Base-by-base conservation (phyloP, 2,329 filamentous ascomycete species). In the Pezicula neosporulosa region DNA sequence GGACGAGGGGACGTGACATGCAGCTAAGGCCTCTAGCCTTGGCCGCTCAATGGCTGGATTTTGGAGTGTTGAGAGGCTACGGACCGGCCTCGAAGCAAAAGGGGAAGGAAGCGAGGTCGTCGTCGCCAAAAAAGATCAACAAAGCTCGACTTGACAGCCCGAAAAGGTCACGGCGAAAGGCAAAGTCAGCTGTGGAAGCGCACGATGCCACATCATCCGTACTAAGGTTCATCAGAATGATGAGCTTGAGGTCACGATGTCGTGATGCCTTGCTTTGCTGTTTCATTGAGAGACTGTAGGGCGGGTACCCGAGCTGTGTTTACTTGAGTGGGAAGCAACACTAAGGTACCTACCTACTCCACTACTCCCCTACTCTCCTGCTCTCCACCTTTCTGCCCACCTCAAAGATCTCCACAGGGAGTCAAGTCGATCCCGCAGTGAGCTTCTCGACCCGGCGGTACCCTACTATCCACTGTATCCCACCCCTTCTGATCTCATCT, bases 271-370 rank as follows among this genome's bases (percentile, higher is more conserved):
- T 39, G 37, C 30, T 48, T 41, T 41, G 30, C 43, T 24, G 53
- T 56, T 58, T 56, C 54, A 58, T 49, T 12, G 27, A 35, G 37
- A 49, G 13, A 36, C 38, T 51, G 46, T 27, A 54, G 24, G 52
- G 48, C 49, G 44, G 44, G 48, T 51, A 56, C 47, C 56, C 49
- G 54, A 47, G 19, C 42, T 44, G 54, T 42, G 47, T 48, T 42
- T 48, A 38, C 53, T 54, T 45, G 43, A 49, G 18, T 21, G 39
- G 44, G 51, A 27, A 47, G 38, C 45, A 45, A 51, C 49, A 47
- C 47, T 24, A 24, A 24, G 24, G 24, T 24, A 4, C 6, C 24
- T 24, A 4, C 6, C 24, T 24, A 24, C 24, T 24, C 21, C 6
- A 3, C 21, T 24, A 24, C 21, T 24, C 21, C 21, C 21, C 21